Percentiles rank a stretch among this genome's conserved stretches.
phyloP scores from a whole-genome alignment of 192 early-diverging fungal genomes.

The Pecoramyces ruminantium region DNA sequence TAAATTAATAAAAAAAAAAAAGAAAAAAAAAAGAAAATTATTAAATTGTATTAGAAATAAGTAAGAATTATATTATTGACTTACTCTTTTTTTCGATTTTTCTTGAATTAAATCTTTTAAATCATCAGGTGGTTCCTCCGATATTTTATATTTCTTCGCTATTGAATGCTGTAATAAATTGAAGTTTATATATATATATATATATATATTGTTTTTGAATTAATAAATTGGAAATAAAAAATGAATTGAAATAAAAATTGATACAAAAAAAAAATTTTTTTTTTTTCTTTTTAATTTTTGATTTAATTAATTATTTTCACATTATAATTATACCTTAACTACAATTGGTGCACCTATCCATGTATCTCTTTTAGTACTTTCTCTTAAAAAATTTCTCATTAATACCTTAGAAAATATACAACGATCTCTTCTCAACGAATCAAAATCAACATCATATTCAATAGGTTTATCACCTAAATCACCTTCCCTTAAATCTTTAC shows the following conservation, averaged over 20 bases:
- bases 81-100: not conserved
- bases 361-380: conserved; percentile 38
- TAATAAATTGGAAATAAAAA: too few relatives aligned
- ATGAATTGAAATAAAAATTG: too few relatives aligned
- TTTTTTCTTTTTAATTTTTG: too few relatives aligned
- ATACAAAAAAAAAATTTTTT: too few relatives aligned
- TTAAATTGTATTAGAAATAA: not conserved
- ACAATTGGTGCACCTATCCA: conserved; percentile 59
- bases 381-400: conserved; percentile 51
- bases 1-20: not conserved
- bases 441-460: conserved; percentile 4
- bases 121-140: not conserved
- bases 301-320: too few relatives aligned
- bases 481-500: conserved; percentile 24
- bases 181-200: not conserved
- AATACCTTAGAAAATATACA: conserved; percentile 51
- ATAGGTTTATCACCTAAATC: conserved; percentile 4
- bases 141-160: not conserved
- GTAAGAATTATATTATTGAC: too few relatives aligned
- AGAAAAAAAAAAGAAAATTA: not conserved
- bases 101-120: not conserved
- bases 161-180: not conserved
- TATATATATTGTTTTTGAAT: too few relatives aligned
- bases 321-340: conserved; percentile 37
- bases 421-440: conserved; percentile 31